Base-by-base conservation (phyloP, 805 yeast genomes). In the Myxozyma melibiosi region DNA sequence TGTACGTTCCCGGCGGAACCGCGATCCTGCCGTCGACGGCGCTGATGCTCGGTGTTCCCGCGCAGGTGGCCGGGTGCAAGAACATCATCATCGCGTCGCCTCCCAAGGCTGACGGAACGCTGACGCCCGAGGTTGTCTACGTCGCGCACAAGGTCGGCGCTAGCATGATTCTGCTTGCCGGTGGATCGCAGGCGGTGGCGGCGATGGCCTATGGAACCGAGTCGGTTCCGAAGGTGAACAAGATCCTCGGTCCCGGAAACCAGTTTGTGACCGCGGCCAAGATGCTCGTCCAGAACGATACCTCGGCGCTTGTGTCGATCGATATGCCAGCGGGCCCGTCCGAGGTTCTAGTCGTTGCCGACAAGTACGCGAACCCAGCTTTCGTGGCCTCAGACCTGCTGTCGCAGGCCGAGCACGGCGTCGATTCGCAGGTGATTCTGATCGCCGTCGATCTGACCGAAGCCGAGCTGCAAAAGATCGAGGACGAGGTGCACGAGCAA, bases 301-400 rank as follows among this genome's bases (percentile, higher is more conserved):
- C 97, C 1, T 86, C 85, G 62, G 98, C 99, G 6, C 77, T 91
- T 68, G 94, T 97, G 70, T 88, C 96, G 16, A 94, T 94, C 66
- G 99, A 94, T 73, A 92, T 94, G 98, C 99, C 99, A 48, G 99
- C 99, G 25, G 99, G 99, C 8, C 99, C 99, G 28, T 88, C 96
- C 51, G 99, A 94, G 75, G 99, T 94, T 24, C 78, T 94, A 58
- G 99, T 58, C 4, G 78, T 94, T 66, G 96, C 96, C 46, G 99
- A 94, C 71, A 81, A 78, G 58, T 69, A 80, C 44, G 89, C 97
- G 11, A 96, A 90, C 73, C 92, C 96, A 24, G 96, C 90, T 68
- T 94, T 89, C 73, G 99, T 94, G 30, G 99, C 97, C n/a, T 83
- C 90, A 63, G 99, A 94, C 72, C 79, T 94, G 70, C 78, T 94